These are phyloP conservation scores for Shiraia bambusicola DNA, from an alignment of 2,329 filamentous ascomycete species.

Conservation along the genomic window DNA sequence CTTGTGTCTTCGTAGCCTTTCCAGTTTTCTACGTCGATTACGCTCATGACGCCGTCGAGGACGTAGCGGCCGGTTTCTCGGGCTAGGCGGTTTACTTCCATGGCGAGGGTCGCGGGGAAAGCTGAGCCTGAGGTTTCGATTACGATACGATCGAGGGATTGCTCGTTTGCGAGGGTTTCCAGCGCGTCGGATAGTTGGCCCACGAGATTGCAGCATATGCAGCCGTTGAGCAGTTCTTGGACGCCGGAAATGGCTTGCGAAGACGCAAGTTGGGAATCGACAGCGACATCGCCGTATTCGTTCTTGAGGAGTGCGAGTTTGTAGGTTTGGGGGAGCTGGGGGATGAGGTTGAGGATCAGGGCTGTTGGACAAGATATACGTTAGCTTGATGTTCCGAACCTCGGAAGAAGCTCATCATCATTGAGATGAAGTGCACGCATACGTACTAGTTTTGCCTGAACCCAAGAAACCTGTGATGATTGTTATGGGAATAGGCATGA, in stretches of 20 bases:
- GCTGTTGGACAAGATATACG: slow-evolving; percentile 42
- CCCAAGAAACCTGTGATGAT: slow-evolving; percentile 96
- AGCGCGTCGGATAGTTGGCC: slow-evolving; percentile 84
- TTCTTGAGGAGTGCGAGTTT: slow-evolving; percentile 94
- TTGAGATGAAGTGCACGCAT: slow-evolving; percentile 1
- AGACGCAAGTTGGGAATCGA: slow-evolving; percentile 88
- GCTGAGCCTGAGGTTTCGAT: slow-evolving; percentile 91
- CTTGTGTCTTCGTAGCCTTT: slow-evolving; percentile 87
- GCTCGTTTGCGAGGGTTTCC: slow-evolving; percentile 64
- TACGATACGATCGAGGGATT: slow-evolving; percentile 78
- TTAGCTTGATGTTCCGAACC: slow-evolving; percentile 51
- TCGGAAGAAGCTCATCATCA: slow-evolving; percentile 2
- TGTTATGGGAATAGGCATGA: slow-evolving; percentile 72
- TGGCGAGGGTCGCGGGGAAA: slow-evolving; percentile 78
- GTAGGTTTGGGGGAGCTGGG: slow-evolving; percentile 85
- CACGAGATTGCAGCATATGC: slow-evolving; percentile 98
- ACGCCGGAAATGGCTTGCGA: slow-evolving; percentile 83
- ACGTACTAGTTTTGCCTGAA: slow-evolving; percentile 80
- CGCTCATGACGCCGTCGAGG: slow-evolving; percentile 84
- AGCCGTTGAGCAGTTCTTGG: slow-evolving; percentile 90
- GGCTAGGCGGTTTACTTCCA: slow-evolving; percentile 81
- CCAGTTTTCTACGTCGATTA: slow-evolving; percentile 96
- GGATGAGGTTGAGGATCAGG: slow-evolving; percentile 88
- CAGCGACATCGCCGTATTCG: slow-evolving; percentile 91
- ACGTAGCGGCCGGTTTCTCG: slow-evolving; percentile 69